A percentile compares a stretch with the other conserved stretches of the same genome.
These are phyloP conservation scores for Nymphaea thermarum DNA, from an alignment of 164 flowering plant genomes.

Conservation along the genomic window DNA sequence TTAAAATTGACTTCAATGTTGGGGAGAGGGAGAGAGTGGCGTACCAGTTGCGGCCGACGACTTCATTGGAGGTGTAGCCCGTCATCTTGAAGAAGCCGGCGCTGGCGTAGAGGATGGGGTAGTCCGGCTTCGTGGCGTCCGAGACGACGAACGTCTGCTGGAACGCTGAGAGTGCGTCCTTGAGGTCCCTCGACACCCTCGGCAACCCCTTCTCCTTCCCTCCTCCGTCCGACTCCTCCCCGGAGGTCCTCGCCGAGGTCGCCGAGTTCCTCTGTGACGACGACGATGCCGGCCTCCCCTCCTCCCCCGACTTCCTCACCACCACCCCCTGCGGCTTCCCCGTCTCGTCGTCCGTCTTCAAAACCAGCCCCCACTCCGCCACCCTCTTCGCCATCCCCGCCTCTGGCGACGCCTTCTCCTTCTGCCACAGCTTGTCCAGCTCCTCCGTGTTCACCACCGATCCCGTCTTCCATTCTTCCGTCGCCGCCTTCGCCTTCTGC, in stretches of 20 bases:
- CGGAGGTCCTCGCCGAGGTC: conserved; percentile 51
- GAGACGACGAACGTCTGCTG: conserved; percentile 97
- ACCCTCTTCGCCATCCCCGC: conserved; percentile 59
- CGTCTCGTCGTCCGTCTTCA: conserved; percentile 70
- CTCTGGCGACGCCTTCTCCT: conserved; percentile 8
- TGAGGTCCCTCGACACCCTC: conserved; percentile 75
- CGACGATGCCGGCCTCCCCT: not conserved
- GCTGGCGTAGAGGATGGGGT: conserved; percentile 88
- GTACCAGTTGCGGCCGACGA: conserved; percentile 90
- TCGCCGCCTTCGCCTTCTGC: not conserved
- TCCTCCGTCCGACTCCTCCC: conserved; percentile 54
- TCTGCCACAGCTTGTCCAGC: not conserved
- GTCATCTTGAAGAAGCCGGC: conserved; percentile 99
- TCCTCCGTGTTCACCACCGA: conserved; percentile 17
- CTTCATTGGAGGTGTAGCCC: conserved; percentile 85
- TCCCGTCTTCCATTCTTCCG: conserved; percentile 1
- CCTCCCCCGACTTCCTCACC: conserved; percentile 20
- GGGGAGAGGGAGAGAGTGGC: not conserved
- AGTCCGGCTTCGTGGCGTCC: conserved; percentile 84
- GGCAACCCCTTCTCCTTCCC: conserved; percentile 40
- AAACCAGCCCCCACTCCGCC: conserved; percentile 93
- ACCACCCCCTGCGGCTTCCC: conserved; percentile 79
- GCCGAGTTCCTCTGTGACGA: conserved; percentile 25
- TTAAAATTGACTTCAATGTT: not conserved
- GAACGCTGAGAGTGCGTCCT: conserved; percentile 78